Percentiles rank a stretch among this genome's conserved stretches.
These are phyloP conservation scores for Plasmodium yoelii DNA, from an alignment of 169 alveolate species.

Conservation along the genomic window DNA sequence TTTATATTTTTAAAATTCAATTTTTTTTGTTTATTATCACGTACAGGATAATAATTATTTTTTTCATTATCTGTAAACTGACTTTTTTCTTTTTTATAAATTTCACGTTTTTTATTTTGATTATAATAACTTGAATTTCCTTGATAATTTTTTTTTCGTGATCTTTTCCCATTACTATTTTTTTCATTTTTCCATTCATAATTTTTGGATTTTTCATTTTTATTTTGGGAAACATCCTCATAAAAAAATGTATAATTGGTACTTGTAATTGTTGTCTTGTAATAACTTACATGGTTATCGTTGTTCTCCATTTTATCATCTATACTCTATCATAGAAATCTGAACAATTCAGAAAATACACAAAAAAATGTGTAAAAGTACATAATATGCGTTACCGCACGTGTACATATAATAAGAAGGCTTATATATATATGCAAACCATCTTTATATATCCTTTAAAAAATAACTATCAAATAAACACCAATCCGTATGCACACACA, in stretches of 20 bases:
- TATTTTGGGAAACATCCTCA: conserved; percentile 23
- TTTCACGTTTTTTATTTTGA: conserved; percentile 11
- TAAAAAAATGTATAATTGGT: conserved; percentile 11
- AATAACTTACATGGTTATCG: conserved; percentile 17
- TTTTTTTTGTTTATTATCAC: conserved; percentile 19
- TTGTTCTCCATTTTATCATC: conserved; percentile 25
- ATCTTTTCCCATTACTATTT: background rate
- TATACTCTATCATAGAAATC: background rate
- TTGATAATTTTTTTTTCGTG: conserved; percentile 23
- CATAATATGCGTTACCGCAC: too few relatives aligned
- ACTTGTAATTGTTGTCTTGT: conserved; percentile 7
- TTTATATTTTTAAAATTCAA: conserved; percentile 3
- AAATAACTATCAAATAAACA: background rate
- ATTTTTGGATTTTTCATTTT: conserved; percentile 19
- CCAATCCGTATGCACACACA: background rate
- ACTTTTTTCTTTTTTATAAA: conserved; percentile 22
- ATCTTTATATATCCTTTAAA: background rate
- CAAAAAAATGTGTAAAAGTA: background rate
- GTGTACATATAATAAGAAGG: too few relatives aligned
- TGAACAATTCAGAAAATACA: background rate
- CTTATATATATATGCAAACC: too few relatives aligned
- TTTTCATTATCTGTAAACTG: conserved; percentile 20
- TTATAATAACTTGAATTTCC: conserved; percentile 10
- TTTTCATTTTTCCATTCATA: conserved; percentile 44
- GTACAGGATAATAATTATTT: conserved; percentile 14